Conservation (phyloP, 164 flowering plant genomes). For the Stephania yunnanensis region DNA sequence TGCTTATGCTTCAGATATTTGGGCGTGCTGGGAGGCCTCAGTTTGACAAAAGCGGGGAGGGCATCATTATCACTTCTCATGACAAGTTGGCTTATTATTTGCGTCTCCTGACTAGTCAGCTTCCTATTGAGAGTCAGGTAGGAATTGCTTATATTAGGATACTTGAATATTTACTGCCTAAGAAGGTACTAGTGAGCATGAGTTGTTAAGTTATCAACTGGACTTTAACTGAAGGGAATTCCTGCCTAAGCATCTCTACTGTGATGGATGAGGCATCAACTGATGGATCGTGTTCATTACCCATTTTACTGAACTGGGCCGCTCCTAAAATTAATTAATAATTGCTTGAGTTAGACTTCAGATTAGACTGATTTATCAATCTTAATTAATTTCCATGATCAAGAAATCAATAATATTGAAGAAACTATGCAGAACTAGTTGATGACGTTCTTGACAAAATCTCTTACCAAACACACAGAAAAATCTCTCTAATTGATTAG, state of each 20-base stretch:
- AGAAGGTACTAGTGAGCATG: not conserved
- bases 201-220: not conserved
- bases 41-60: conserved; percentile 99
- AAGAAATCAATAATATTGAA: too few relatives aligned
- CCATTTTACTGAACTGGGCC: not conserved
- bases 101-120: conserved; percentile 85
- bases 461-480: too few relatives aligned
- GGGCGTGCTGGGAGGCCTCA: conserved; percentile 99
- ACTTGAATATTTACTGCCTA: not conserved
- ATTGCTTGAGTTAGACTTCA: too few relatives aligned
- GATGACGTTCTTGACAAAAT: too few relatives aligned
- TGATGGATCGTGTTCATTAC: not conserved
- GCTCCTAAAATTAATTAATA: too few relatives aligned
- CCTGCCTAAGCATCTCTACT: not conserved
- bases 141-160: not conserved
- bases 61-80: conserved; percentile 93
- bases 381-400: too few relatives aligned
- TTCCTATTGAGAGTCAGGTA: conserved; percentile 99
- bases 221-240: not conserved
- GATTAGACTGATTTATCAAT: too few relatives aligned
- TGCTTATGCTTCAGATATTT: conserved; percentile 55
- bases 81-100: conserved; percentile 90
- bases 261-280: not conserved
- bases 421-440: too few relatives aligned
- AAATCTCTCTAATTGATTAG: too few relatives aligned